These are phyloP conservation scores for Plasmodium falciparum DNA, from an alignment of 169 alveolate genomes.

Conservation along the genomic window DNA sequence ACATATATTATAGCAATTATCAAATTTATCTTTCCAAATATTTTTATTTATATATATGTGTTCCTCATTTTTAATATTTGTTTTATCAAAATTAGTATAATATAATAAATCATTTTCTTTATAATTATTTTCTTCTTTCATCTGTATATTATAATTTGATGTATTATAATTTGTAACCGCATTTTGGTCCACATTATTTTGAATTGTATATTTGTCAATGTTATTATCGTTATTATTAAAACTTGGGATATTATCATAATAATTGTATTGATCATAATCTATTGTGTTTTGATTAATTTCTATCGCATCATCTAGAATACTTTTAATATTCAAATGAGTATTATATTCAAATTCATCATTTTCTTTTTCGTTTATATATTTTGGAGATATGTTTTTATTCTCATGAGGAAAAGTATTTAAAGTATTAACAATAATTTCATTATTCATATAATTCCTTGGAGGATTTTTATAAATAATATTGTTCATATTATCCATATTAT, in stretches of 20 bases:
- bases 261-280: constrained; percentile 40
- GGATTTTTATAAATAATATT: background rate
- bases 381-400: constrained; percentile 12
- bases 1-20: constrained; percentile 38
- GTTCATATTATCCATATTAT: constrained; percentile 2
- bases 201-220: background rate
- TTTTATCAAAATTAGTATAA: background rate
- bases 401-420: background rate
- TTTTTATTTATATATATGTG: constrained; percentile 1
- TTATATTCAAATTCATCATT: constrained; percentile 13
- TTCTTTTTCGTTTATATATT: constrained; percentile 18
- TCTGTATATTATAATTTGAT: constrained; percentile 9
- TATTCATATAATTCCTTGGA: background rate
- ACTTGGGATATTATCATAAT: constrained; percentile 2
- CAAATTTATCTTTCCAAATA: constrained; percentile 6
- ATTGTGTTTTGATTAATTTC: constrained; percentile 30
- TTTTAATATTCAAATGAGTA: constrained; percentile 41
- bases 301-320: constrained; percentile 65
- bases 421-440: background rate
- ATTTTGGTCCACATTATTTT: background rate
- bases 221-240: background rate
- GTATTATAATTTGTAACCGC: background rate
- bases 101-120: constrained; percentile 7
- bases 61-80: constrained; percentile 6
- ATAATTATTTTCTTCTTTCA: constrained; percentile 1